Base-by-base conservation (phyloP, 257 asterid genomes). In the Striga asiatica region DNA sequence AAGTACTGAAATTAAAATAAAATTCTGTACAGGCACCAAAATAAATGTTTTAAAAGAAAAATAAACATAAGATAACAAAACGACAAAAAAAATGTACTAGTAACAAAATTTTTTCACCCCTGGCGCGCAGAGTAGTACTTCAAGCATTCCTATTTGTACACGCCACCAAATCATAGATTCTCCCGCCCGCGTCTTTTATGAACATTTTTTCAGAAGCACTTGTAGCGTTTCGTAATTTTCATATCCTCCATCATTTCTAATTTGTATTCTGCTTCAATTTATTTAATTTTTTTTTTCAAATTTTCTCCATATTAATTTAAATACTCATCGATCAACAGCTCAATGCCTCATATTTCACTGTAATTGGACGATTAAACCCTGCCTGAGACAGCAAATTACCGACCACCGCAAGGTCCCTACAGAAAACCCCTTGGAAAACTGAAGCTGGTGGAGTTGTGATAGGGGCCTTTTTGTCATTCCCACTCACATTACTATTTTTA, bases 351-450 rank as follows among this genome's bases (percentile, higher is more conserved):
- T 81, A 91, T 58, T 83, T 91, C 62, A 87, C 72, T 1, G 96
- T 81, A 51, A 87, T 75, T 9, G 92, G 76, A 62, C 83, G 88
- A 62, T 78, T 86, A 39, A 83, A 89, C 41, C 92, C 92, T 0
- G 81, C 50, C 63, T 81, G 96, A 42, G 98, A 68, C 1, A 87
- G 77, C 69, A 87, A 64, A 51, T 61, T 83, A 8, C 92, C 95
- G 4, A 91, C 96, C 10, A 71, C 78, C 0, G 94, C 74, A 50
- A 91, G 78, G 72, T 91, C 96, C 75, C 98, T 66, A 65, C 98
- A 91, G 64, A 91, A 91, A 11, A 80, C 95, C 3, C 96, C 98
- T 60, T 91, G 94, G 49, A 78, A 80, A 29, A 61, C 79, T 3
- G 97, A 69, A 0, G 80, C 48, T 1, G 76, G 66, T 8, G 92